Base-by-base conservation (phyloP, 2,329 filamentous ascomycete genomes). In the Fusarium brevicatenulatum region DNA sequence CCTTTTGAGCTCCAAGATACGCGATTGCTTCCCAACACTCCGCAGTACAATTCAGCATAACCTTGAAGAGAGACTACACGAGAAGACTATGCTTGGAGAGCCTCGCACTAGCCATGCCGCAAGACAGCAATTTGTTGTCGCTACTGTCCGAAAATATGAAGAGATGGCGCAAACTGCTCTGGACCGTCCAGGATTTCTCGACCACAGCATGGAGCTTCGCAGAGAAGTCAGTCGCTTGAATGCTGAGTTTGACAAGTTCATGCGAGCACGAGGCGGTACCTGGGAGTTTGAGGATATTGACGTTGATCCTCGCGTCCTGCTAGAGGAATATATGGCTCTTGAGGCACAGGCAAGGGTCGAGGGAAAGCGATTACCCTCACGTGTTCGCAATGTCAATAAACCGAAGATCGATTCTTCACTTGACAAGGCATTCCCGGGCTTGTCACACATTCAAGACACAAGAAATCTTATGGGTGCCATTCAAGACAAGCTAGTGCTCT, bases 1-100 rank as follows among this genome's bases (percentile, higher is more conserved):
- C 4, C 63, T 83, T 13, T 71, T 83, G 13, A 80, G 81, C 42
- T 78, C 78, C 23, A 80, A 79, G 53, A 83, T 85, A 46, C 74
- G 76, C 6, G 68, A 64, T 0, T 80, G 79, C 16, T 85, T 84
- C 64, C 78, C 77, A 1, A 69, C 61, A 1, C 73, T 83, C 19
- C 73, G 78, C 30, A 58, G 46, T 1, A 75, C 67, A 0, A 76
- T 83, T 10, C 59, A 52, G 7, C 39, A 50, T 3, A 74, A 76
- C 1, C 72, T 83, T 1, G 32, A 47, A 0, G 60, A 70, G 5
- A 74, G 72, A 5, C 21, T 74, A 7, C 19, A 11, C 5, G 61
- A 73, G 12, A 68, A 68, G 4, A 15, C 46, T 0, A 21, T 32
- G 5, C 65, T 83, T 4, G 81, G 81, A 1, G 65, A 79, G 1